These are phyloP conservation scores for Raffaelea ambrosiae DNA, from an alignment of 2,329 filamentous ascomycete species.

Conservation along the genomic window DNA sequence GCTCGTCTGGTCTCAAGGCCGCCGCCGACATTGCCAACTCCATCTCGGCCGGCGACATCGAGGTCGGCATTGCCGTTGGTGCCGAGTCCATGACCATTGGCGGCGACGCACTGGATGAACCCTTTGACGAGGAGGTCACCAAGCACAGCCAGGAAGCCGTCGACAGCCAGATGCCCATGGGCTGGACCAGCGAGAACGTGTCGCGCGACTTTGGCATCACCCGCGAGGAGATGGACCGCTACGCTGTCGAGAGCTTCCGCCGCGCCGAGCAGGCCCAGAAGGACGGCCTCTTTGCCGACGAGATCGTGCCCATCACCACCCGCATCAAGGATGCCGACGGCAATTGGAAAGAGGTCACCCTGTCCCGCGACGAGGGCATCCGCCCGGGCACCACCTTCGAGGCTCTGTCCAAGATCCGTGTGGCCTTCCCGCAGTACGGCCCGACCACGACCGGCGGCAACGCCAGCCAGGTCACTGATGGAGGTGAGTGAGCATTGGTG, in stretches of 20 bases:
- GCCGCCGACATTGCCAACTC: conserved; percentile 90
- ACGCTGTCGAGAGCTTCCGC: conserved; percentile 78
- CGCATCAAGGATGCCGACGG: conserved; percentile 79
- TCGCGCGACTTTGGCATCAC: conserved; percentile 80
- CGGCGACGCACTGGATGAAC: conserved; percentile 59
- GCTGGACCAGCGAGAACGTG: conserved; percentile 95
- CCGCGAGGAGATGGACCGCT: conserved; percentile 74
- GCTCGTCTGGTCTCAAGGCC: conserved; percentile 91
- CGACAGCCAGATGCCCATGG: conserved; percentile 94
- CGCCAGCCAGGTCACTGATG: conserved; percentile 90
- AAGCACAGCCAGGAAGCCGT: conserved; percentile 62
- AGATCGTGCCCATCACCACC: conserved; percentile 83
- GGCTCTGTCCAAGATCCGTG: conserved; percentile 71
- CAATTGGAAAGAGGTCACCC: conserved; percentile 64
- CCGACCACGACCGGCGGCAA: conserved; percentile 85
- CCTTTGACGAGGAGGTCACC: conserved; percentile 71
- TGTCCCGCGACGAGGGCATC: conserved; percentile 85
- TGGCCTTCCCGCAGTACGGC: conserved; percentile 86
- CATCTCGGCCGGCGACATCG: conserved; percentile 72
- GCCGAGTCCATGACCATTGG: conserved; percentile 79
- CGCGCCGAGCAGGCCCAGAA: conserved; percentile 87
- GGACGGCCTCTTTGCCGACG: conserved; percentile 83
- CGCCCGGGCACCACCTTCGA: conserved; percentile 84
- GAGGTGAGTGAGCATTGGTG: conserved; percentile 58
- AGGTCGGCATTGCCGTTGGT: conserved; percentile 78